A percentile compares a stretch with the other conserved stretches of the same genome.
phyloP scores from a whole-genome alignment of 441 rosid species.

The Theobroma grandiflorum region DNA sequence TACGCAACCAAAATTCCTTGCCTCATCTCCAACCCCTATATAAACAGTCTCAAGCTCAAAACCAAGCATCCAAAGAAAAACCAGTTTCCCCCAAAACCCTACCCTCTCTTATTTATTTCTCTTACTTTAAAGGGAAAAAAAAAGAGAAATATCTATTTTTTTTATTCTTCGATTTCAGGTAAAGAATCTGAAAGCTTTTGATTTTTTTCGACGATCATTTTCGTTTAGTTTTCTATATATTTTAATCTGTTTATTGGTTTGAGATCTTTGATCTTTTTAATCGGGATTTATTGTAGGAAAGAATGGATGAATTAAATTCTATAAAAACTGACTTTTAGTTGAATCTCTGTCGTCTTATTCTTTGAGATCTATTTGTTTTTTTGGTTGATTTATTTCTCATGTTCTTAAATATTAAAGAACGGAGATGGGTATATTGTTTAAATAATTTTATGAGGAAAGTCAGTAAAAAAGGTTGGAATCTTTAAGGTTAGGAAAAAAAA shows the following conservation, averaged over 20 bases:
- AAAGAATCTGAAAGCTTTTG: background rate
- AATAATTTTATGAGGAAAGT: background rate
- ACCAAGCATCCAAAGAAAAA: background rate
- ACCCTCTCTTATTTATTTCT: background rate
- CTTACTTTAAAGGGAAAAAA: background rate
- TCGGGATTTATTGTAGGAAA: background rate
- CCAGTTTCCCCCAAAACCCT: background rate
- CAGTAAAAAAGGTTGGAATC: background rate
- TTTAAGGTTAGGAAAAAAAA: background rate
- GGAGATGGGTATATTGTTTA: background rate
- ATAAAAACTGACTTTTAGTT: background rate
- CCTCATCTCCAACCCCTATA: conserved; percentile 1
- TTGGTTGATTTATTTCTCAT: background rate
- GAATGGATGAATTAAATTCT: background rate
- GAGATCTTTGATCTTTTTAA: background rate
- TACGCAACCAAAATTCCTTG: background rate
- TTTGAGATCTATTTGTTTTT: background rate
- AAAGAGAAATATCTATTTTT: background rate
- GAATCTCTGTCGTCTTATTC: background rate
- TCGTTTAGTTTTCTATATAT: background rate
- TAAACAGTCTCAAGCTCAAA: background rate
- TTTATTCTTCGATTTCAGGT: conserved; percentile 13
- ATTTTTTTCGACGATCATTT: background rate
- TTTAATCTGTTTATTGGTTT: background rate
- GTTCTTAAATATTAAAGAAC: background rate